A percentile compares a stretch with the other conserved stretches of the same genome.
These are phyloP conservation scores for Beverwykella pulmonaria DNA, from an alignment of 495 filamentous ascomycete genomes.

Conservation along the genomic window DNA sequence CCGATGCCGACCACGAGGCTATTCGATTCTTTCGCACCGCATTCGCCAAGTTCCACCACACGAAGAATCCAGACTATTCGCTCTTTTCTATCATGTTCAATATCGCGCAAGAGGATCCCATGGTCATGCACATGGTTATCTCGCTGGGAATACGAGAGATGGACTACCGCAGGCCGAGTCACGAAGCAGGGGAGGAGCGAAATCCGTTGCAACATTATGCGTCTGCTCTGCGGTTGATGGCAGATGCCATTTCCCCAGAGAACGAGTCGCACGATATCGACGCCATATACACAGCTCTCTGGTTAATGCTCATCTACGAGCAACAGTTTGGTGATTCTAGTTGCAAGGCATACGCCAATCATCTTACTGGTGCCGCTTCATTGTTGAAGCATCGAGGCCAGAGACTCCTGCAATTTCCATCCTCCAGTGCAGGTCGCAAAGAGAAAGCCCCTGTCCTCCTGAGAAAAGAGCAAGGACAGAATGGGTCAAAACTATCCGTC, in stretches of 20 bases:
- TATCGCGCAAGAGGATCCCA: neutral
- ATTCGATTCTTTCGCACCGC: neutral
- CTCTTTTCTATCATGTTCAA: neutral
- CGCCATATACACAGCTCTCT: neutral
- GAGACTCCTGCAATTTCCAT: neutral
- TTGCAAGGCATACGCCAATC: neutral
- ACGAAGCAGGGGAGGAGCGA: neutral
- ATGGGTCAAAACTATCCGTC: neutral
- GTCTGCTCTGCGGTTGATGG: neutral
- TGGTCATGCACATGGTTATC: neutral
- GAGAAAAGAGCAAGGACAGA: neutral
- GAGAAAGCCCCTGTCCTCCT: neutral
- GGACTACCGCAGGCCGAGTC: neutral
- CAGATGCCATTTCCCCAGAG: neutral
- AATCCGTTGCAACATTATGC: neutral
- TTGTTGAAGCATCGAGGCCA: neutral
- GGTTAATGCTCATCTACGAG: neutral
- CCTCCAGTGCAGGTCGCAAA: neutral
- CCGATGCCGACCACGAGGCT: neutral
- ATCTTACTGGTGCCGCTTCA: neutral
- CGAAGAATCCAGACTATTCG: neutral
- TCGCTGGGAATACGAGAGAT: neutral
- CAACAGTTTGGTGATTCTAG: neutral
- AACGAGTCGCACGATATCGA: neutral
- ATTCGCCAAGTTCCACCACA: neutral